These are phyloP conservation scores for Chondrostereum purpureum DNA, from an alignment of 1,284 basidiomycete species.

Conservation along the genomic window DNA sequence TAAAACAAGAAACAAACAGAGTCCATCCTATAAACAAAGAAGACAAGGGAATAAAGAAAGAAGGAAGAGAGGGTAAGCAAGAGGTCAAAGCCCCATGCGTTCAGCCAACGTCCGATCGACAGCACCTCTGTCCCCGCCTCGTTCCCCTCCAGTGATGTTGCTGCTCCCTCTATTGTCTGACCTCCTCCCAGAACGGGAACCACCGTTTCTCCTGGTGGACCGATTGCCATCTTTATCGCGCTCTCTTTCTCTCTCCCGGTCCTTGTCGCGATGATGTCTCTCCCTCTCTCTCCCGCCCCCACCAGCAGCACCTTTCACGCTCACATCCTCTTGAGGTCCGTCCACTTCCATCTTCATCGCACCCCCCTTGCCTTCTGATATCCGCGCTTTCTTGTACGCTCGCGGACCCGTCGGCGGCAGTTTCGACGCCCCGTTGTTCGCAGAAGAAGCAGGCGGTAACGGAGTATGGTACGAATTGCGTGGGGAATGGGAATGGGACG, in stretches of 20 bases:
- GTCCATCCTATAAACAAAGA: not conserved
- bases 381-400: slow-evolving; percentile 67
- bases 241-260: slow-evolving; percentile 31
- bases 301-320: slow-evolving; percentile 26
- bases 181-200: slow-evolving; percentile 17
- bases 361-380: slow-evolving; percentile 39
- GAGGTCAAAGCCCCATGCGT: slow-evolving; percentile 59
- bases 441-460: slow-evolving; percentile 14
- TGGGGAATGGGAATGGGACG: slow-evolving; percentile 35
- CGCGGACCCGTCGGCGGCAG: slow-evolving; percentile 68
- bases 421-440: slow-evolving; percentile 30
- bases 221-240: slow-evolving; percentile 21
- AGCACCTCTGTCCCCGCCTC: slow-evolving; percentile 14
- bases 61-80: slow-evolving; percentile 11
- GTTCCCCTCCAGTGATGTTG: slow-evolving; percentile 22
- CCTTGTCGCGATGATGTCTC: too few species aligned
- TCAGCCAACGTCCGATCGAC: slow-evolving; percentile 75
- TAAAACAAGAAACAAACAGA: slow-evolving; percentile 11
- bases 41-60: slow-evolving; percentile 13
- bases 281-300: slow-evolving; percentile 31
- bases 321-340: slow-evolving; percentile 43
- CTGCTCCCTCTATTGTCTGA: slow-evolving; percentile 21
- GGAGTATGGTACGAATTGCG: slow-evolving; percentile 30
- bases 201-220: slow-evolving; percentile 16
- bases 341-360: slow-evolving; percentile 54